Evolutionary conservation across 345 rosid species (phyloP).

Genomic region (Microcos paniculata): DNA sequence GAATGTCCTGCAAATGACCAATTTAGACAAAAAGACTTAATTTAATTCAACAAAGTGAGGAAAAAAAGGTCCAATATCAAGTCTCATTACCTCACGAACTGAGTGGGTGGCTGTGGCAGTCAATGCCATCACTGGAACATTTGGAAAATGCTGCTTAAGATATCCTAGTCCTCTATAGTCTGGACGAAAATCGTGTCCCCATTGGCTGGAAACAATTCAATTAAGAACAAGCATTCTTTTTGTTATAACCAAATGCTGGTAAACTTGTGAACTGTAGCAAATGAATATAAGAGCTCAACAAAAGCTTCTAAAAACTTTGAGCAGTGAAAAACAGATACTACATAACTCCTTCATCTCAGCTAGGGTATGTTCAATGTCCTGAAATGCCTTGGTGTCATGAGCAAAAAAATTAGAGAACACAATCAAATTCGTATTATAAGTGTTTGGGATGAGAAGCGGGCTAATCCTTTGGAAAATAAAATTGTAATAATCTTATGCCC

Average conservation of each 20-base stretch:
- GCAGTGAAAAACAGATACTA: background rate
- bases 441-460: background rate
- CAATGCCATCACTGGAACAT: conserved; percentile 76
- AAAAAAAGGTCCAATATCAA: background rate
- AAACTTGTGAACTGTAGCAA: background rate
- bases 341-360: background rate
- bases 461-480: background rate
- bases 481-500: background rate
- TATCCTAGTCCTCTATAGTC: conserved; percentile 80
- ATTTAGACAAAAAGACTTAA: background rate
- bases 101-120: conserved; percentile 85
- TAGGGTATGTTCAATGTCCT: background rate
- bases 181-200: conserved; percentile 99
- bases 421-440: background rate
- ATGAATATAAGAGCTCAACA: too few species aligned
- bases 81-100: conserved; percentile 60
- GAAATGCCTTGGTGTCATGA: background rate
- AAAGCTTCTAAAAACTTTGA: background rate
- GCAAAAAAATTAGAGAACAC: background rate
- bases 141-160: conserved; percentile 75
- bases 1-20: conserved; percentile 62
- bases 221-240: conserved; percentile 1
- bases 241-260: background rate
- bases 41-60: background rate
- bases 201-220: conserved; percentile 57